These are phyloP conservation scores for Cryphonectria japonica DNA, from an alignment of 2,329 filamentous ascomycete species.

Conservation along the genomic window DNA sequence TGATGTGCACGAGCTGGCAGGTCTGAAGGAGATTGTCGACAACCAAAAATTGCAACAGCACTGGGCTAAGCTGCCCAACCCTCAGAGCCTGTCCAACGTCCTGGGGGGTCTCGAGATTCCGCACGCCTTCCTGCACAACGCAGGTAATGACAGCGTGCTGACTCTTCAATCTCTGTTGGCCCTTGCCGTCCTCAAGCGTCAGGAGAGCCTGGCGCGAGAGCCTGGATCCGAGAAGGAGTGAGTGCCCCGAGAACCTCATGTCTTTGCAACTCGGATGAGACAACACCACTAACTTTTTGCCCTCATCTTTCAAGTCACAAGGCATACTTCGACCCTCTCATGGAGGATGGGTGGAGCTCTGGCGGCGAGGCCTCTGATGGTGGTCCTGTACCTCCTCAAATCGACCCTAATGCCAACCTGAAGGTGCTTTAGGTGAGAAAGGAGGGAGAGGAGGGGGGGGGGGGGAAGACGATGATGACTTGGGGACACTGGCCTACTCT, in stretches of 20 bases:
- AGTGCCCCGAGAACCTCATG: neutral
- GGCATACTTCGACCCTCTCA: slow-evolving; percentile 32
- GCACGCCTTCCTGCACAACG: slow-evolving; percentile 77
- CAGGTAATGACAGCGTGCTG: slow-evolving; percentile 82
- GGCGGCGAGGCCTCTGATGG: slow-evolving; percentile 40
- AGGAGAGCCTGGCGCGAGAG: slow-evolving; percentile 33
- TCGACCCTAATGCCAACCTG: slow-evolving; percentile 11
- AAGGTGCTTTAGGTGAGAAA: neutral
- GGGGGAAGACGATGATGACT: neutral
- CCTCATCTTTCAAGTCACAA: slow-evolving; percentile 9
- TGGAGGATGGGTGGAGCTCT: slow-evolving; percentile 39
- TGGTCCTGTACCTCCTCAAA: slow-evolving; percentile 25
- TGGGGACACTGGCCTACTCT: neutral
- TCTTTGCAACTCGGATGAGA: neutral
- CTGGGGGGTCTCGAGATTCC: slow-evolving; percentile 67
- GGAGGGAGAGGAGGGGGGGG: neutral
- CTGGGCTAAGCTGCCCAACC: slow-evolving; percentile 56
- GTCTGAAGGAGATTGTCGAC: slow-evolving; percentile 70
- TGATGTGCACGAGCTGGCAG: slow-evolving; percentile 55
- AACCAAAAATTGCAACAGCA: slow-evolving; percentile 72
- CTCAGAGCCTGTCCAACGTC: slow-evolving; percentile 62
- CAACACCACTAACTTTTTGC: neutral
- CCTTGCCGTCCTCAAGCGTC: slow-evolving; percentile 50
- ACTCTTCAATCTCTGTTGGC: slow-evolving; percentile 75
- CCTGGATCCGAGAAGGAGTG: slow-evolving; percentile 20